Conservation (phyloP, 78 protist species). For the Chrysochromulina tobinii region DNA sequence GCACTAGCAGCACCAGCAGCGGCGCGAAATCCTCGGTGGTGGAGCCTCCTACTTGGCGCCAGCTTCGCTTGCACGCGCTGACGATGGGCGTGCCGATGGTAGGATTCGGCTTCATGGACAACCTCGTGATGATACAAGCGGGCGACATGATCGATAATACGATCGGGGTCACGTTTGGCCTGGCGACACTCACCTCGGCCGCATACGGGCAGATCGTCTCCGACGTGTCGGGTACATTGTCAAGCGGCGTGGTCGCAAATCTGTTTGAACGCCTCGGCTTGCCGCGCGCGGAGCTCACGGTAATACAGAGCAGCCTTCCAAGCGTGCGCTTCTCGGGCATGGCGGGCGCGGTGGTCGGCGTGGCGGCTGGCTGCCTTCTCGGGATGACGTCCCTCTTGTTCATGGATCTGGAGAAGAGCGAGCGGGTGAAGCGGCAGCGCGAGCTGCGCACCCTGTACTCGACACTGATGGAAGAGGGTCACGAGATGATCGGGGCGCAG, state of each 20-base stretch:
- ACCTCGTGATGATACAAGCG: neutral
- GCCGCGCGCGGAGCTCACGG: neutral
- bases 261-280: neutral
- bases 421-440: neutral
- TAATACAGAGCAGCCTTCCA: neutral
- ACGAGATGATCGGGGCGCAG: no score
- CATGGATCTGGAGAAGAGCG: slow-evolving; percentile 14
- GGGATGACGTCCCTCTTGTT: slow-evolving; percentile 21
- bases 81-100: no score
- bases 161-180: slow-evolving; percentile 10
- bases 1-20: no score
- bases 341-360: slow-evolving; percentile 31
- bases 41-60: no score
- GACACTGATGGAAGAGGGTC: no score
- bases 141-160: slow-evolving; percentile 34
- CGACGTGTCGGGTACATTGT: neutral
- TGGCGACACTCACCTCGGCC: slow-evolving; percentile 27
- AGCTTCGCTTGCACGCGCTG: no score
- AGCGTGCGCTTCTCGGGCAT: neutral
- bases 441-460: no score
- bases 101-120: no score
- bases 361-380: slow-evolving; percentile 7
- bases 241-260: neutral
- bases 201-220: neutral
- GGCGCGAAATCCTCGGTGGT: no score